These are phyloP conservation scores for Mucor racemosus DNA, from an alignment of 371 early-diverging fungal species.

Conservation along the genomic window DNA sequence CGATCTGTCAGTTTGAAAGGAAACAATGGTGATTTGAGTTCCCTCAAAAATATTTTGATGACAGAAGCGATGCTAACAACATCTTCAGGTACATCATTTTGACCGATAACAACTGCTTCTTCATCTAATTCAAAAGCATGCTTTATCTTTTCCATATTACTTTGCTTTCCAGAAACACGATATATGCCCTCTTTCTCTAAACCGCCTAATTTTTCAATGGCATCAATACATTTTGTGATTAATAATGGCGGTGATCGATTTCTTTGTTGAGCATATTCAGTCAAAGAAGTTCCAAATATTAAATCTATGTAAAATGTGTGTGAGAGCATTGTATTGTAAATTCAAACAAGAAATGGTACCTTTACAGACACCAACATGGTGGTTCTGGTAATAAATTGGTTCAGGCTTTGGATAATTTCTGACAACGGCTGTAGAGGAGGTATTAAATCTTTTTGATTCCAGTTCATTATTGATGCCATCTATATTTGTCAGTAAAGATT, in stretches of 20 bases:
- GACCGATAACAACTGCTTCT: conserved; percentile 54
- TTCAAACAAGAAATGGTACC: conserved; percentile 13
- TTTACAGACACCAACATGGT: conserved; percentile 40
- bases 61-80: conserved; percentile 62
- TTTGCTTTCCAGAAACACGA: conserved; percentile 68
- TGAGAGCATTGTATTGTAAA: no score
- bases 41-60: conserved; percentile 69
- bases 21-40: conserved; percentile 69
- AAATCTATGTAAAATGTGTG: conserved; percentile 41
- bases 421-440: neutral
- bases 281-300: conserved; percentile 64
- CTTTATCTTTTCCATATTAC: conserved; percentile 61
- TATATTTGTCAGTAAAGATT: conserved; percentile 8
- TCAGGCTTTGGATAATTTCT: conserved; percentile 17
- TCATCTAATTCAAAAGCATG: conserved; percentile 63
- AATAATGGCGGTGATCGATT: conserved; percentile 59
- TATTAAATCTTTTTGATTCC: conserved; percentile 17
- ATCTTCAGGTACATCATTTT: conserved; percentile 59
- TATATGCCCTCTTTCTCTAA: conserved; percentile 72
- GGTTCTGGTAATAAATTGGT: conserved; percentile 29
- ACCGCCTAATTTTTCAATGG: conserved; percentile 67
- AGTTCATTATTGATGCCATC: conserved; percentile 10
- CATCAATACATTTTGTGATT: conserved; percentile 61
- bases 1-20: conserved; percentile 63
- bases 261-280: conserved; percentile 53